Percentiles rank a stretch among this genome's conserved stretches.
phyloP scores from a whole-genome alignment of 257 asterid species.

The Solanum virginianum region DNA sequence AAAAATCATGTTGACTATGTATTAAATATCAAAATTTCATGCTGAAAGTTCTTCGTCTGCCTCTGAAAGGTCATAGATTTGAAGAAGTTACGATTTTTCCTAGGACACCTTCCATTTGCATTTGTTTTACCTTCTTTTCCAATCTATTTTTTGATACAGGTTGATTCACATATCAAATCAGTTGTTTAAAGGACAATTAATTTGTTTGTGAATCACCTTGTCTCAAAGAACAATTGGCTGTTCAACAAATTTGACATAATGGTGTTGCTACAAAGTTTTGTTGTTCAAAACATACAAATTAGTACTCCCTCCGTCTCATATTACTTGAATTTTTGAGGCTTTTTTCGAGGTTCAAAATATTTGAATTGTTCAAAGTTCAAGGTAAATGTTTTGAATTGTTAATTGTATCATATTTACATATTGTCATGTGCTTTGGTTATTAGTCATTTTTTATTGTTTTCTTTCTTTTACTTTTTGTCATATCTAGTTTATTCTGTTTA shows the following conservation, averaged over 20 bases:
- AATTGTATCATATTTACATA: too few species aligned
- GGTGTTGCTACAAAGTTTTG: background rate
- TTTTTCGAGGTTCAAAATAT: too few species aligned
- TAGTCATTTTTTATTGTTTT: too few species aligned
- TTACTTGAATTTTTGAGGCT: too few species aligned
- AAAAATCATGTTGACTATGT: too few species aligned
- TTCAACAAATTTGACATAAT: background rate
- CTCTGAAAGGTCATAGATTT: background rate
- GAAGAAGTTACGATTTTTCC: background rate
- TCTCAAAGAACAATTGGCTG: background rate
- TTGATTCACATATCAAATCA: background rate
- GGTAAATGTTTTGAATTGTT: too few species aligned
- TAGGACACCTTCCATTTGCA: background rate
- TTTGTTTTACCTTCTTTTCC: background rate
- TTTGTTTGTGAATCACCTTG: background rate
- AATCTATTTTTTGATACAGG: background rate
- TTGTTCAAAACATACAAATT: background rate
- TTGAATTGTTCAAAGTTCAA: too few species aligned
- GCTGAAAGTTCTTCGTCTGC: background rate
- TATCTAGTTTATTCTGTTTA: too few species aligned
- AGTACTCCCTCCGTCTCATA: background rate
- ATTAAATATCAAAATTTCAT: background rate
- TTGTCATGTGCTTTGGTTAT: too few species aligned
- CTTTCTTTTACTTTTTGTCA: too few species aligned
- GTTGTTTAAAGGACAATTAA: background rate